Evolutionary conservation across 129 eudicot genomes (phyloP).

Genomic region (Apium graveolens): DNA sequence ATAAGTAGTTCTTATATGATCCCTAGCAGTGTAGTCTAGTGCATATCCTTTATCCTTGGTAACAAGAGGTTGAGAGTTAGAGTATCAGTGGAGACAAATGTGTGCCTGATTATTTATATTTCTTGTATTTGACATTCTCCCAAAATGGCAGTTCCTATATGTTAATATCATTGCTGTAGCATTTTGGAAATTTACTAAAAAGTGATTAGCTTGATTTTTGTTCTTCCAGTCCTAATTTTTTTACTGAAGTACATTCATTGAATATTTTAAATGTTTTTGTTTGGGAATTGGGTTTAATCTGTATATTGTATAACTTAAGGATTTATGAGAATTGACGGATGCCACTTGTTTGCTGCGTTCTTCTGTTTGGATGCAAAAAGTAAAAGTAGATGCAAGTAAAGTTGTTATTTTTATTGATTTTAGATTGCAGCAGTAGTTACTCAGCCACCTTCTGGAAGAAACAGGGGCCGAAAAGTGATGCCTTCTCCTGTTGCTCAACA

Average conservation of each 20-base stretch:
- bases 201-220: not conserved
- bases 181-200: not conserved
- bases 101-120: not conserved
- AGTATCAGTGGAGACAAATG: not conserved
- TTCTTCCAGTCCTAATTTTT: not conserved
- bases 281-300: not conserved
- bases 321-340: not conserved
- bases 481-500: slow-evolving; percentile 95
- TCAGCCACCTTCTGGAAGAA: slow-evolving; percentile 85
- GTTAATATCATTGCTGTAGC: not conserved
- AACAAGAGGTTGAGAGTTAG: not conserved
- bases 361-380: not conserved
- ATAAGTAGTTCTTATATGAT: not conserved
- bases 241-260: not conserved
- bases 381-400: not conserved
- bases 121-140: not conserved
- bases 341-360: not conserved
- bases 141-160: not conserved
- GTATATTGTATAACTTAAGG: not conserved
- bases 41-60: not conserved
- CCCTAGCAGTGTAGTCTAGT: not conserved
- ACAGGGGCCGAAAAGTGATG: slow-evolving; percentile 79
- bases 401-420: slow-evolving; percentile 11
- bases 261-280: no score
- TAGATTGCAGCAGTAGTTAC: slow-evolving; percentile 90